Evolutionary conservation across 2,329 filamentous ascomycete genomes (phyloP).

Genomic region (Bimuria novae-zelandiae): DNA sequence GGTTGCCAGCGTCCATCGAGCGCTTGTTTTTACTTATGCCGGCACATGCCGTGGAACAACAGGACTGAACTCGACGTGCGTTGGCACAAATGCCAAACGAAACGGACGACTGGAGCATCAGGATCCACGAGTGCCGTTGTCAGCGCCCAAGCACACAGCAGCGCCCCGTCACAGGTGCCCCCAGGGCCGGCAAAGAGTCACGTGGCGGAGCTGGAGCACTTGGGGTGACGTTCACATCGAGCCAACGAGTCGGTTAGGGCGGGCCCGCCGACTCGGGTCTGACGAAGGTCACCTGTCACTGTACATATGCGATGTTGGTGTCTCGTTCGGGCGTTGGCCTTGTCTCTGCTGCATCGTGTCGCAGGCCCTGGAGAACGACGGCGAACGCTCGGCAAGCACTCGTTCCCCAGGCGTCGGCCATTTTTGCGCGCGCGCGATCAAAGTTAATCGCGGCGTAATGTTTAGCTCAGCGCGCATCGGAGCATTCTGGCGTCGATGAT

Average conservation of each 20-base stretch:
- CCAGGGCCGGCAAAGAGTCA: too few relatives aligned
- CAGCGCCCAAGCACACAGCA: too few relatives aligned
- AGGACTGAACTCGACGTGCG: neutral
- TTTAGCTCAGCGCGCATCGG: conserved; percentile 24
- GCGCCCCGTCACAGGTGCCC: too few relatives aligned
- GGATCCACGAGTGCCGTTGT: too few relatives aligned
- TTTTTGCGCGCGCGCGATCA: conserved; percentile 7
- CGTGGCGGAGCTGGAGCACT: neutral
- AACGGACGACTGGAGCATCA: neutral
- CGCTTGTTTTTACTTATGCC: neutral
- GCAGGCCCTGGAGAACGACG: conserved; percentile 12
- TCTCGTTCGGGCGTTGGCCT: too few relatives aligned
- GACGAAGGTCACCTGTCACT: conserved; percentile 2
- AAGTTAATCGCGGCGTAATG: conserved; percentile 20
- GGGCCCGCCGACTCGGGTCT: conserved; percentile 5
- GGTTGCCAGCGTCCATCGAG: neutral
- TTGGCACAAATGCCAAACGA: neutral
- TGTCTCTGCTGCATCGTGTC: conserved; percentile 10
- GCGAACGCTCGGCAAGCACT: conserved; percentile 5
- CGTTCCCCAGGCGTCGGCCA: neutral
- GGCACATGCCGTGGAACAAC: conserved; percentile 1
- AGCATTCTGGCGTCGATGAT: conserved; percentile 36
- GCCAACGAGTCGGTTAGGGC: conserved; percentile 2
- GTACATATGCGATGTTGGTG: too few relatives aligned
- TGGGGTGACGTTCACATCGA: conserved; percentile 1